Evolutionary conservation across 352 stramenopile genomes (phyloP), one percentile per base, ranked within the genome.

Genomic region (Phytophthora cactorum): DNA sequence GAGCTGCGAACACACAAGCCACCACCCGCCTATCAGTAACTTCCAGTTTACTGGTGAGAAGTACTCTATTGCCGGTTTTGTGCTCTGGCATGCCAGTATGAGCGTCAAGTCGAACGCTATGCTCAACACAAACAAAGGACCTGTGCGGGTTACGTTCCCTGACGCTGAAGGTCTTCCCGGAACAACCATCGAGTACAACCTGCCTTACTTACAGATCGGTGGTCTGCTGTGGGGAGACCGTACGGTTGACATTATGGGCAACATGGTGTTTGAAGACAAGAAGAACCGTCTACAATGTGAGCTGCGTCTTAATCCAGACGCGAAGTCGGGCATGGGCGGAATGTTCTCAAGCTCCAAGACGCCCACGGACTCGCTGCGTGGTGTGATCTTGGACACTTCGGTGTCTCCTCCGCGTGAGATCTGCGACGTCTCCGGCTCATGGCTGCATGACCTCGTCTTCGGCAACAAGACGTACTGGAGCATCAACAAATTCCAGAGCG

Each of bases 81-180:
- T 92, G 46, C 58, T 92, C 58, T 92, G 83, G 85, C 80, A 90
- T 57, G 84, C 81, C 7, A 81, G 81, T 32, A 86, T 94, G 71
- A 93, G 85, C 53, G 88, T 95, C 63, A 92, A 95, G 71, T 92
- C 84, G n/a, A 95, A 93, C 58, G 84, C 84, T 2, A 76, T 95
- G 55, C 77, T 93, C 34, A 87, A 93, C 60, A 90, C 84, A 56
- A 89, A 91, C 65, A 84, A 86, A 56, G 88, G 88, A 0, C 88
- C 88, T 32, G 86, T 93, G 44, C 84, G 82, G 45, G 80, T 93
- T 11, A 78, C 61, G 4, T 95, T 95, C 57, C 72, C 77, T 3
- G 85, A 93, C 49, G 8, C 53, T 9, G 68, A 79, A 29, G 56
- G 27, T 17, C 54, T 71, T 62, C 55, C 62, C 32, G 84, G 81